phyloP scores from a whole-genome alignment of 2,329 filamentous ascomycete genomes.

The Waltergamsia citrina region DNA sequence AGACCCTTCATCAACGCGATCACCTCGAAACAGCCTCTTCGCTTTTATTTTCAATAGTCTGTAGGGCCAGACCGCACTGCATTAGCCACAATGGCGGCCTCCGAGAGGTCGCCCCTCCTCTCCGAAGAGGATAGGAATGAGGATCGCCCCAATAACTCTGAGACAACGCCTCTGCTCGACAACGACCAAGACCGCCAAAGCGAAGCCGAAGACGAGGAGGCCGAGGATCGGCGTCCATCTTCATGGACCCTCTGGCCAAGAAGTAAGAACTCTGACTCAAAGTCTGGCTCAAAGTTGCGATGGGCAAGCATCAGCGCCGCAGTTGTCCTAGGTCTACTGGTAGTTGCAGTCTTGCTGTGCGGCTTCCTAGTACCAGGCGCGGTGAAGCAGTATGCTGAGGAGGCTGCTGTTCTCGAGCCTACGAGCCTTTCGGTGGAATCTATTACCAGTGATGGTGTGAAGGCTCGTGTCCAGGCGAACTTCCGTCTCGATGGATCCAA shows the following conservation, averaged over 20 bases:
- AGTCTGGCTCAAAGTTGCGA: constrained; percentile 23
- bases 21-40: too few relatives aligned
- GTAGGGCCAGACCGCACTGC: too few relatives aligned
- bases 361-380: constrained; percentile 75
- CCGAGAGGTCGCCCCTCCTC: constrained; percentile 36
- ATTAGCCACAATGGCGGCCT: constrained; percentile 24
- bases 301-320: constrained; percentile 79
- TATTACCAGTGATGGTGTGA: constrained; percentile 69
- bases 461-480: constrained; percentile 70
- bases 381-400: constrained; percentile 77
- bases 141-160: constrained; percentile 17
- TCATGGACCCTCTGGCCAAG: constrained; percentile 12
- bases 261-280: constrained; percentile 8
- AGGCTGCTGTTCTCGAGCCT: constrained; percentile 73
- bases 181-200: constrained; percentile 19
- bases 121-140: constrained; percentile 19
- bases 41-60: too few relatives aligned
- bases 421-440: constrained; percentile 78
- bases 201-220: constrained; percentile 16
- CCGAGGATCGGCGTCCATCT: constrained; percentile 13
- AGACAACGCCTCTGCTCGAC: constrained; percentile 44
- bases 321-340: constrained; percentile 48
- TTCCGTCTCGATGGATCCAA: constrained; percentile 72
- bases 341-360: constrained; percentile 62
- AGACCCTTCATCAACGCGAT: too few relatives aligned